Evolutionary conservation across 768 basidiomycete species (phyloP), one percentile per base, ranked within the genome.

Genomic region (Tubosaeta sp.): DNA sequence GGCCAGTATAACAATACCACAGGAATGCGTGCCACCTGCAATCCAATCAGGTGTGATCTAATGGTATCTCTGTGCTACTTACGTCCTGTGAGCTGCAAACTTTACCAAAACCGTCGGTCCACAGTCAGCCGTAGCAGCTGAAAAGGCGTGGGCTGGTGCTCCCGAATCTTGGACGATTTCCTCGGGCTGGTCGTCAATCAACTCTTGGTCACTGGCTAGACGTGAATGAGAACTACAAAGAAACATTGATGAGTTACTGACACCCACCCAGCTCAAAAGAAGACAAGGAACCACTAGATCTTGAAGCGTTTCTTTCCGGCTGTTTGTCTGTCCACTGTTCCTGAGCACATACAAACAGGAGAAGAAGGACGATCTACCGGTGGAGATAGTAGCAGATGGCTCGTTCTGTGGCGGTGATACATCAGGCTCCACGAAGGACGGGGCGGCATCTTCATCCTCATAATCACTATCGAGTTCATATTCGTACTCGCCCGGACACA

Each of bases 391-490:
- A 33, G 35, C 22, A 42, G 25, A 42, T 9, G 6, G 4, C 29
- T 49, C 42, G 38, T 1, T 12, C n/a, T 14, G 19, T n/a, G 9
- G 29, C 14, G 34, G n/a, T 26, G 31, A 32, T 29, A 19, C 16
- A 44, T n/a, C 14, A 9, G 17, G 35, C 22, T 44, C 46, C 11
- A 45, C 17, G 29, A 32, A 8, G 7, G 9, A 19, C 8, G 27
- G 7, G 14, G 5, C 22, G 11, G 4, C 13, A 29, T 56, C 57
- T 14, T 64, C 64, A 22, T 66, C 63, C 17, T 65, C 62, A 6
- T 48, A 57, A 46, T 66, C 62, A 13, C 67, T 68, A 37, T 66
- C 67, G 37, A 50, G 53, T 4, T 58, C 56, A 27, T 66, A 57
- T 10, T 66, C 55, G 27, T 62, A 54, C 29, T 43, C 53, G 0